Evolutionary conservation across 441 rosid species (phyloP), one percentile per base, ranked within the genome.

Genomic region (Erodium texanum): DNA sequence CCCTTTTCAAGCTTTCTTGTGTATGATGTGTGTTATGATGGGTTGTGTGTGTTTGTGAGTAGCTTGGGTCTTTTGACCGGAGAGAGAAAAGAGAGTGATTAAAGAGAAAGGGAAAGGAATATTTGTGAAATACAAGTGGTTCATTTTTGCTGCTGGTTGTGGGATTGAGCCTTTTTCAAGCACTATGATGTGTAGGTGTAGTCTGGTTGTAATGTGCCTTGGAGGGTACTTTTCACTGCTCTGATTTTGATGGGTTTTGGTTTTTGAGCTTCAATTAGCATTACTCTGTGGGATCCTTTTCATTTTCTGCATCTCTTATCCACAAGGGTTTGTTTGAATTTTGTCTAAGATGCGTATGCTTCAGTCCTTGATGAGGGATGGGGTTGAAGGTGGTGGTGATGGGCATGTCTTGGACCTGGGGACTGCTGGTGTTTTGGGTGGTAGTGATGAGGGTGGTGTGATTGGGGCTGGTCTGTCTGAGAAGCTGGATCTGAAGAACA

Each of bases 361-460:
- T 79, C 84, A 78, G 68, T 81, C 83, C 58, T 76, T 74, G 1
- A 78, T 29, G 72, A 80, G 78, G 62, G 84, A 75, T 69, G 82
- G 75, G 73, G 80, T 70, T 70, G 84, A 75, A 63, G 81, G 75
- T 18, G 59, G 80, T 66, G 76, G 78, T 66, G 86, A 78, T 68
- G 91, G 90, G 73, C 97, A 89, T 68, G 86, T 90, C 43, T 74
- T 88, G 69, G 97, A 92, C 90, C 92, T 92, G 69, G 87, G 87
- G 56, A 84, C 93, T 2, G 97, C 97, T 9, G 88, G 97, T 32
- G 75, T 92, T 65, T 82, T 90, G 64, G 96, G 92, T 7, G 84
- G 88, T 50, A 56, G 73, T 59, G 77, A 72, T n/a, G 84, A 66
- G 8, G 77, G 74, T 38, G 86, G 74, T 10, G 71, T 76, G 24